Conservation (phyloP, 148 eudicot species). For the Chenopodium berlandieri region DNA sequence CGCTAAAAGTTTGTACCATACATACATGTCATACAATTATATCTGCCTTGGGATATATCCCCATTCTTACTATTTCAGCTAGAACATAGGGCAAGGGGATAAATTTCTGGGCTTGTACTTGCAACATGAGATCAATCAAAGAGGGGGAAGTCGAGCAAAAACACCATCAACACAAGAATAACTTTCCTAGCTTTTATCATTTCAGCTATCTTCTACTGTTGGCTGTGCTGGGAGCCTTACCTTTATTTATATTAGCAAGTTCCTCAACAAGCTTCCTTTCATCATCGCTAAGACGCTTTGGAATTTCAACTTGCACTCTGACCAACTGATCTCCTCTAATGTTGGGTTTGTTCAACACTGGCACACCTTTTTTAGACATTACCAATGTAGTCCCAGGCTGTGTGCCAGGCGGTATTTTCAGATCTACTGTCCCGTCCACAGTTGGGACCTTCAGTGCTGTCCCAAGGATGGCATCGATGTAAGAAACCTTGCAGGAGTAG, state of each 20-base stretch:
- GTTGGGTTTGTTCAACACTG: slow-evolving; percentile 59
- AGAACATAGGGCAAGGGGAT: slow-evolving; percentile 2
- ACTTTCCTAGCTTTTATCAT: background rate
- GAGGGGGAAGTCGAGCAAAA: background rate
- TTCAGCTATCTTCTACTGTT: slow-evolving; percentile 51
- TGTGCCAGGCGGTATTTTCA: slow-evolving; percentile 85
- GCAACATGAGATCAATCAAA: slow-evolving; percentile 4
- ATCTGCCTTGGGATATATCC: slow-evolving; percentile 11
- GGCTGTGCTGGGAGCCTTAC: slow-evolving; percentile 39
- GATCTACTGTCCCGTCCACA: slow-evolving; percentile 83
- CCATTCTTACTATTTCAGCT: slow-evolving; percentile 3
- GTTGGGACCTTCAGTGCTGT: slow-evolving; percentile 81
- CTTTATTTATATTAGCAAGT: slow-evolving; percentile 67
- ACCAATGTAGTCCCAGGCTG: slow-evolving; percentile 91
- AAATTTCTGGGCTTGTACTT: slow-evolving; percentile 7
- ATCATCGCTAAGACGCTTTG: slow-evolving; percentile 66
- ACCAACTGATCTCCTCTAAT: slow-evolving; percentile 90
- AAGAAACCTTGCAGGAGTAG: slow-evolving; percentile 78
- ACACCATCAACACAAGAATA: background rate
- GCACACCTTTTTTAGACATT: slow-evolving; percentile 95
- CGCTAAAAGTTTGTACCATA: background rate
- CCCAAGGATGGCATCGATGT: slow-evolving; percentile 91
- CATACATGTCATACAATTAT: slow-evolving; percentile 4
- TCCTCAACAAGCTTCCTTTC: slow-evolving; percentile 91
- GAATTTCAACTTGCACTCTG: slow-evolving; percentile 85